Percentiles rank a stretch among this genome's conserved stretches.
Evolutionary conservation across 2,329 filamentous ascomycete genomes (phyloP).

Genomic region (Exophiala xenobiotica): DNA sequence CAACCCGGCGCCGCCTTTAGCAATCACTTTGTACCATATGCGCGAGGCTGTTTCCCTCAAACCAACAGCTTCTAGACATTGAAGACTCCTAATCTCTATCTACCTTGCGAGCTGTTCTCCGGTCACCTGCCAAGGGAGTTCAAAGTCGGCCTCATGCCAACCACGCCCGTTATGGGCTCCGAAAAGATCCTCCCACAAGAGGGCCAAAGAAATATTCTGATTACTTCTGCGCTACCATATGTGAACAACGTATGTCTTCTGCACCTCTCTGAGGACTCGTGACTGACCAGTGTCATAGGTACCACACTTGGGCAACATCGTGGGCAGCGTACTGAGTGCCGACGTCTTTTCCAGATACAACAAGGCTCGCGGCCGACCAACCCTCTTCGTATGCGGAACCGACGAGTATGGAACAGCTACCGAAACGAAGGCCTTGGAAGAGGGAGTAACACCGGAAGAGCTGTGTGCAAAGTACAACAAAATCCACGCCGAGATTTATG

Average conservation of each 20-base stretch:
- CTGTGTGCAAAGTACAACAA: slow-evolving; percentile 91
- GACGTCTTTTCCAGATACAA: slow-evolving; percentile 79
- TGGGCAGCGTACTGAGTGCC: slow-evolving; percentile 82
- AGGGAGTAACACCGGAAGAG: slow-evolving; percentile 75
- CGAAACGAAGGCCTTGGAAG: slow-evolving; percentile 91
- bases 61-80: too few relatives aligned
- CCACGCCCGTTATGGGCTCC: slow-evolving; percentile 26
- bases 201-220: slow-evolving; percentile 81
- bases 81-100: too few relatives aligned
- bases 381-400: slow-evolving; percentile 81
- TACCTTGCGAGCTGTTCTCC: too few relatives aligned
- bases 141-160: neutral
- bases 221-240: slow-evolving; percentile 90
- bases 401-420: slow-evolving; percentile 97
- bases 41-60: too few relatives aligned
- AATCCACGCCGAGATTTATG: slow-evolving; percentile 85
- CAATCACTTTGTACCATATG: neutral
- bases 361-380: slow-evolving; percentile 74
- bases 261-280: neutral
- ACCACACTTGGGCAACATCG: slow-evolving; percentile 84
- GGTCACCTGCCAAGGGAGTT: too few relatives aligned
- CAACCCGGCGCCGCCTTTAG: neutral
- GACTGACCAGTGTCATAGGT: slow-evolving; percentile 55
- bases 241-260: slow-evolving; percentile 60
- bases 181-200: slow-evolving; percentile 60